These are phyloP conservation scores for Backusella morwellensis DNA, from an alignment of 192 early-diverging fungal species.

Conservation along the genomic window DNA sequence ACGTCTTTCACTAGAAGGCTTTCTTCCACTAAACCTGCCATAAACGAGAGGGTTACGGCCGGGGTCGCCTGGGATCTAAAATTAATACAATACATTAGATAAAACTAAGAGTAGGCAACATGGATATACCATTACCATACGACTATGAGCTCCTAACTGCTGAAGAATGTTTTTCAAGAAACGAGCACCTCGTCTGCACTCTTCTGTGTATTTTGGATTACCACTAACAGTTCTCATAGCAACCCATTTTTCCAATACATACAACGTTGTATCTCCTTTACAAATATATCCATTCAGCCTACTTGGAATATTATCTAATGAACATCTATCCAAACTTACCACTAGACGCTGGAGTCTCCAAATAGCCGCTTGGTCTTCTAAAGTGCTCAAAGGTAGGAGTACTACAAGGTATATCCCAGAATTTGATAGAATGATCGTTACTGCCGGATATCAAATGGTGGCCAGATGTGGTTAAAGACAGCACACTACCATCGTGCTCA, in stretches of 20 bases:
- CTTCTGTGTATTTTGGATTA: constrained; percentile 61
- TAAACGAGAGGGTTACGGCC: constrained; percentile 71
- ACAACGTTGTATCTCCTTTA: constrained; percentile 48
- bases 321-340: neutral
- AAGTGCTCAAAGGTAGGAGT: constrained; percentile 10
- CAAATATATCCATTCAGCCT: neutral
- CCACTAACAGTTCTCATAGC: constrained; percentile 67
- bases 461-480: constrained; percentile 52
- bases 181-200: constrained; percentile 71
- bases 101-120: neutral
- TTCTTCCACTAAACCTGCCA: constrained; percentile 52
- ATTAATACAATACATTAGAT: neutral
- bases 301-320: neutral
- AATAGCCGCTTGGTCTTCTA: constrained; percentile 12
- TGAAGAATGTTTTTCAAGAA: constrained; percentile 65
- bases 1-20: constrained; percentile 24
- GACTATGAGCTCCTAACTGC: constrained; percentile 64
- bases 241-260: constrained; percentile 69
- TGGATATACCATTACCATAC: constrained; percentile 15
- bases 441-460: constrained; percentile 58
- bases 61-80: constrained; percentile 53
- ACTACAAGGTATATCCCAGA: constrained; percentile 50
- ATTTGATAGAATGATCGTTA: constrained; percentile 58
- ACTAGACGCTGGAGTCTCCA: constrained; percentile 10
- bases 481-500: constrained; percentile 54